Base-by-base conservation (phyloP, 495 filamentous ascomycete genomes). In the Stereocaulon alpinum region DNA sequence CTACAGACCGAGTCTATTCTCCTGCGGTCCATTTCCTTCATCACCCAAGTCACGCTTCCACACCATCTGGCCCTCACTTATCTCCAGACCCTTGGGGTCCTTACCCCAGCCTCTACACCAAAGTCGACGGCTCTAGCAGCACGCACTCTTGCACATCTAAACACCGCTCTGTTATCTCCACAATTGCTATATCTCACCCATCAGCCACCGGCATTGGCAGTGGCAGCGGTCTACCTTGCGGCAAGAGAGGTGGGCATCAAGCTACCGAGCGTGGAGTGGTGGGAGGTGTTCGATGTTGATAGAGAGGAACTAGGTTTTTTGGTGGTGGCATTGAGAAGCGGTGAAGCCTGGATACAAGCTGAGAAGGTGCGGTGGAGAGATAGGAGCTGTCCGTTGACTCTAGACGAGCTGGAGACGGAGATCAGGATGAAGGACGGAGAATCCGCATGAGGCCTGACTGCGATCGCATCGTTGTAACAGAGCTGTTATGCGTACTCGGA, bases 271-370 rank as follows among this genome's bases (percentile, higher is more conserved):
- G 77, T 74, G 27, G 85, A 89, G 53, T 98, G 93, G 93, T 98
- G 93, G 93, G 91, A 94, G 72, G 87, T 96, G 0, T 97, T 98
- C 71, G 93, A 98, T 74, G 88, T 91, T n/a, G 92, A 96, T 52
- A 77, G 94, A 22, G 93, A 98, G 77, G 91, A 95, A 69, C 74
- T 97, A 50, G 93, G 93, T 4, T 97, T 97, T 65, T 66, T 98
- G 63, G 92, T 95, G 14, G 88, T 95, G 29, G 91, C 76, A 0
- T 83, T 98, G 82, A 73, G 80, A 51, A 95, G 92, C 58, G 76
- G 92, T 48, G 85, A 87, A 63, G 84, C 82, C 0, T 91, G 87
- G 71, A 84, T 82, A 45, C 68, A 66, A 53, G 73, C 68, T 9
- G 83, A 86, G 65, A 73, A 66, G 59, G 71, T 69, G 52, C 72